Conservation (phyloP, 2,329 filamentous ascomycete genomes). For the Sclerotinia nivalis region DNA sequence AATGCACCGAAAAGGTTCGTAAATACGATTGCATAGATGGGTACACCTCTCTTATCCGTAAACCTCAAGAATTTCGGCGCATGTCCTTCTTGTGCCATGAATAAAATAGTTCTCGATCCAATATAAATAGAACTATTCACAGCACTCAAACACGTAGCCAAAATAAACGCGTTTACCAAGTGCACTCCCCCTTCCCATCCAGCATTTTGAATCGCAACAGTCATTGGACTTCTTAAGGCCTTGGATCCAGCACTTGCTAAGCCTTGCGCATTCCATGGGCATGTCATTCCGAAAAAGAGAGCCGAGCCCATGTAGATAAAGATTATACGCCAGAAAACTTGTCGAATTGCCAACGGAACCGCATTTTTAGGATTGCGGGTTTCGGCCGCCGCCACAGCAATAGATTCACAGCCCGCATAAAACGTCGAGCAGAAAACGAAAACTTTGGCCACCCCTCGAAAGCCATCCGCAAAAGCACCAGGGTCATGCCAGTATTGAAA, state of each 20-base stretch:
- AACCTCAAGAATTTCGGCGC: slow-evolving; percentile 69
- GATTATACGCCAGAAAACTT: slow-evolving; percentile 90
- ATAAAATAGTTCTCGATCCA: slow-evolving; percentile 70
- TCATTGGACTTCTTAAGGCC: slow-evolving; percentile 71
- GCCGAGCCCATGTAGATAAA: slow-evolving; percentile 80
- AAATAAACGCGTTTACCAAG: slow-evolving; percentile 75
- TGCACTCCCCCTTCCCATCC: slow-evolving; percentile 73
- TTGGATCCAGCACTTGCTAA: slow-evolving; percentile 62
- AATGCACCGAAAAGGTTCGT: slow-evolving; percentile 70
- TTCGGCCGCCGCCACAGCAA: slow-evolving; percentile 57
- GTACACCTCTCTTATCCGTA: slow-evolving; percentile 64
- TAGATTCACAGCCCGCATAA: slow-evolving; percentile 66
- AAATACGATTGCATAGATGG: slow-evolving; percentile 61
- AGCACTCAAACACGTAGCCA: slow-evolving; percentile 70
- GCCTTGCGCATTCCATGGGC: slow-evolving; percentile 65
- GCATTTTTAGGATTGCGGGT: slow-evolving; percentile 50
- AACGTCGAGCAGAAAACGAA: slow-evolving; percentile 71
- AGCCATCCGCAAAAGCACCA: slow-evolving; percentile 69
- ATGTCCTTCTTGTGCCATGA: slow-evolving; percentile 72
- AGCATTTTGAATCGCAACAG: slow-evolving; percentile 70
- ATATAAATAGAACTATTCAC: slow-evolving; percentile 79
- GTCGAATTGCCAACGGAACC: slow-evolving; percentile 69
- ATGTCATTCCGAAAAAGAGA: slow-evolving; percentile 74
- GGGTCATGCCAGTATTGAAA: slow-evolving; percentile 73
- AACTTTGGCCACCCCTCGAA: slow-evolving; percentile 64